Percentiles rank a stretch among this genome's conserved stretches.
These are phyloP conservation scores for Chaetomium fimeti DNA, from an alignment of 495 filamentous ascomycete species.

Conservation along the genomic window DNA sequence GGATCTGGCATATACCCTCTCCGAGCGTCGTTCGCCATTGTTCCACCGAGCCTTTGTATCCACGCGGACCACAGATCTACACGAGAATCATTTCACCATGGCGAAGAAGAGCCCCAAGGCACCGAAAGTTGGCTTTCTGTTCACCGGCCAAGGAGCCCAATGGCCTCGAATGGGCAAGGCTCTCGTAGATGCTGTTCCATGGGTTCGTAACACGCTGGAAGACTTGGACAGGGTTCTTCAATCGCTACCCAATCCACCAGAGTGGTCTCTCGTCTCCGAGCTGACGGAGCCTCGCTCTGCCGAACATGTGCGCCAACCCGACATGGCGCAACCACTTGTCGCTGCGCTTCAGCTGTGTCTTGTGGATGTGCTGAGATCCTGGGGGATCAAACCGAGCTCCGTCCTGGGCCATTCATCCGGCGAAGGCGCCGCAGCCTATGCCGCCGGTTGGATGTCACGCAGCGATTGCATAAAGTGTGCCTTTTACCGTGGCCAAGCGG, in stretches of 20 bases:
- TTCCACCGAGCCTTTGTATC: constrained; percentile 19
- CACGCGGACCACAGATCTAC: neutral
- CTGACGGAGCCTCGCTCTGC: neutral
- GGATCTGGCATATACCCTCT: constrained; percentile 27
- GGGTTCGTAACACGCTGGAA: neutral
- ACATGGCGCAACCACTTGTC: constrained; percentile 25
- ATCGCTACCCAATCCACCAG: constrained; percentile 10
- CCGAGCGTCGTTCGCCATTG: constrained; percentile 23
- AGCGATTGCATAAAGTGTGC: constrained; percentile 18
- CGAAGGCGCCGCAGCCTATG: constrained; percentile 33
- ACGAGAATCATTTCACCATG: neutral
- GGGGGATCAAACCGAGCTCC: constrained; percentile 23
- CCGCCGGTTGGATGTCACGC: neutral
- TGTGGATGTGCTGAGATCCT: constrained; percentile 17
- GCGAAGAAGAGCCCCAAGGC: neutral
- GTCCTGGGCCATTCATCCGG: constrained; percentile 37
- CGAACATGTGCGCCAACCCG: constrained; percentile 17
- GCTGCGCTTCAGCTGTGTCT: constrained; percentile 33
- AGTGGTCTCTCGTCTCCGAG: neutral
- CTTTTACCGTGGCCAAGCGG: constrained; percentile 9
- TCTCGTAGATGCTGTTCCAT: constrained; percentile 17
- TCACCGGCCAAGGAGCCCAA: constrained; percentile 29
- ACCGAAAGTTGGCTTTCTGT: constrained; percentile 19
- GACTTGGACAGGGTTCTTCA: constrained; percentile 19
- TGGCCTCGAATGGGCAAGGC: constrained; percentile 26